These are phyloP conservation scores for Trametes versicolor DNA, from an alignment of 1,284 basidiomycete species.

Conservation along the genomic window DNA sequence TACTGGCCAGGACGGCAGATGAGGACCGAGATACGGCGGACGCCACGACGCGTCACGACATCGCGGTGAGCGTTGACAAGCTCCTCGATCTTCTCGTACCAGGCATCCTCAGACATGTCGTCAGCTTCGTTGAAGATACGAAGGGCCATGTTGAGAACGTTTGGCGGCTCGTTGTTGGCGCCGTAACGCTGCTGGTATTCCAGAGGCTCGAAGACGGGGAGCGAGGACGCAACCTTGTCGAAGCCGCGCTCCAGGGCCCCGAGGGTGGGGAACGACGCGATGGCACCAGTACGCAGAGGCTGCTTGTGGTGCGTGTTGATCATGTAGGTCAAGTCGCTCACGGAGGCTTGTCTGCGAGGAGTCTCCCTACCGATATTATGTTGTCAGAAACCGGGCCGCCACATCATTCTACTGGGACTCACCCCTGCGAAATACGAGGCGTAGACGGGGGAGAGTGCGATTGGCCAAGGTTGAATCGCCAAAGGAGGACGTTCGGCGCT, in stretches of 20 bases:
- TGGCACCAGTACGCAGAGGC: constrained; percentile 88
- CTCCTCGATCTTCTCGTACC: constrained; percentile 79
- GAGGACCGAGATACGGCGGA: constrained; percentile 93
- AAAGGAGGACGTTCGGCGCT: constrained; percentile 83
- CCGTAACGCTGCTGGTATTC: constrained; percentile 85
- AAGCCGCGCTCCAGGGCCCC: constrained; percentile 80
- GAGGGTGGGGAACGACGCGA: constrained; percentile 89
- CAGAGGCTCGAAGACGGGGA: constrained; percentile 75
- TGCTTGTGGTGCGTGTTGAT: constrained; percentile 86
- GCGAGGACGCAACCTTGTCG: constrained; percentile 70
- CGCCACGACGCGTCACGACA: constrained; percentile 78
- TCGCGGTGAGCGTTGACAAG: constrained; percentile 80
- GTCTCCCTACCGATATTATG: constrained; percentile 43
- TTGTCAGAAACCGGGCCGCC: constrained; percentile 25
- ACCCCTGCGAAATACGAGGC: constrained; percentile 77
- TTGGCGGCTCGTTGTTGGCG: constrained; percentile 77
- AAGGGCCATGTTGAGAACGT: constrained; percentile 94
- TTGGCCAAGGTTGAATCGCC: constrained; percentile 94
- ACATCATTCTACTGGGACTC: constrained; percentile 44
- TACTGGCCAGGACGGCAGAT: constrained; percentile 94
- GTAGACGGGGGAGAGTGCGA: constrained; percentile 88
- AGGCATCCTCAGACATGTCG: constrained; percentile 81
- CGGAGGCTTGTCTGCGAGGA: constrained; percentile 79
- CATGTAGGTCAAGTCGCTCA: constrained; percentile 93
- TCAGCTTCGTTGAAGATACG: constrained; percentile 84